Base-by-base conservation (phyloP, 371 early-diverging fungal species). In the Apophysomyces elegans region DNA sequence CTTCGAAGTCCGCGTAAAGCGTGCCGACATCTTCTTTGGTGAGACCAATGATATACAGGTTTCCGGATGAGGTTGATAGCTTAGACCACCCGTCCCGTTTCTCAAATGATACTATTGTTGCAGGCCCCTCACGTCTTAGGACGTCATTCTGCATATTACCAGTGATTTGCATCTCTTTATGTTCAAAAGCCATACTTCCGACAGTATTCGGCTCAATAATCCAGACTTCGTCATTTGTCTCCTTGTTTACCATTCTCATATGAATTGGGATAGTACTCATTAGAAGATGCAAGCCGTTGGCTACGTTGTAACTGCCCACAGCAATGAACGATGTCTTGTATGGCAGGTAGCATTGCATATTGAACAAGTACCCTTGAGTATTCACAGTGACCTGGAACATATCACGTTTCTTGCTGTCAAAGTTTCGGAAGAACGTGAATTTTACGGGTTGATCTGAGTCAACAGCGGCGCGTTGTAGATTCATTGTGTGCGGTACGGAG, bases 341-440 rank as follows among this genome's bases (percentile, higher is more conserved):
- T 2, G 84, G 76, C 12, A 91, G 67, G 47, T 76, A 59, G 54
- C 87, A 84, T 3, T 72, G 70, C 67, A 93, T 68, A 0, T 72
- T 67, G 21, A 74, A 67, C 2, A 68, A 58, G 35, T 80, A 76
- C 11, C 45, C 70, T 5, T 65, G 50, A 5, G 66, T 39, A 1
- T 65, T 61, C 0, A 85, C 66, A 14, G 65, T 63, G 3, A 91
- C 72, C 18, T 87, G 84, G 74, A 87, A 86, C 5, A 73, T 68
- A 1, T 76, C 72, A 7, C 68, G 62, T 57, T 81, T 74, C 26
- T 81, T 63, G 6, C 77, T 61, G 37, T 83, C 83, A 72, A 92
- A 91, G 78, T 93, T 93, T 62, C 93, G 84, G 32, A 91, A 72
- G 64, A 92, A 90, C 2, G 84, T 87, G 62, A 93, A 81, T 9